These are phyloP conservation scores for Cornus controversa DNA, from an alignment of 148 eudicot genomes.

Conservation along the genomic window DNA sequence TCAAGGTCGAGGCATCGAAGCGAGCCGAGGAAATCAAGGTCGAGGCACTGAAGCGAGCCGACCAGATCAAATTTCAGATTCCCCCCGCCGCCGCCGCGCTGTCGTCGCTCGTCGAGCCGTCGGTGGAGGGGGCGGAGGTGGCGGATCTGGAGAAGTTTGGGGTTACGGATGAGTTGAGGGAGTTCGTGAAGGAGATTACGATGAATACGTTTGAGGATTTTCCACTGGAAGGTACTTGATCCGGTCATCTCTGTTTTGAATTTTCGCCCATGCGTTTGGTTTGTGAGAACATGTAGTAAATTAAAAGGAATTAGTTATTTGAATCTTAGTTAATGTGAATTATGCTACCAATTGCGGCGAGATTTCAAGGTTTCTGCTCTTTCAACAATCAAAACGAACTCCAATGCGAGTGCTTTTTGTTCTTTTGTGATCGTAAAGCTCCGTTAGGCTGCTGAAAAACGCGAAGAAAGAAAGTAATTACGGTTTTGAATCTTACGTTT, in stretches of 20 bases:
- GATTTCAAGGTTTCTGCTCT: too few relatives aligned
- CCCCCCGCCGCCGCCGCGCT: slow-evolving; percentile 37
- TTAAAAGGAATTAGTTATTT: not conserved
- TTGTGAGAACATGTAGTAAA: not conserved
- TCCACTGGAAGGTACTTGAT: slow-evolving; percentile 55
- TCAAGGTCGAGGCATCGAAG: slow-evolving; percentile 38
- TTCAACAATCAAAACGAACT: not conserved
- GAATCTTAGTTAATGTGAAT: not conserved
- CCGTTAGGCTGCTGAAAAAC: too few relatives aligned
- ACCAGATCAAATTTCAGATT: slow-evolving; percentile 39
- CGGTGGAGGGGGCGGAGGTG: slow-evolving; percentile 12
- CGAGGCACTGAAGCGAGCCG: slow-evolving; percentile 35
- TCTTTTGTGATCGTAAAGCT: too few relatives aligned
- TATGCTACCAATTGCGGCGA: not conserved
- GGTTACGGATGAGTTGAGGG: slow-evolving; percentile 77
- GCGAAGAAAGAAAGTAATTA: too few relatives aligned
- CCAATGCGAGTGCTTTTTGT: not conserved
- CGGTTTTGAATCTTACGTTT: too few relatives aligned
- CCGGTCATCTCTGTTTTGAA: not conserved
- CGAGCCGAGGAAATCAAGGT: slow-evolving; percentile 47
- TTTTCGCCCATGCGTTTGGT: not conserved
- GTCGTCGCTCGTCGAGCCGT: slow-evolving; percentile 40
- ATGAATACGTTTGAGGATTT: slow-evolving; percentile 70
- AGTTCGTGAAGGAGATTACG: slow-evolving; percentile 73
- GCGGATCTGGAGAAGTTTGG: slow-evolving; percentile 69